Evolutionary conservation across 202 grass and related monocot genomes (phyloP).

Genomic region (Cymbopogon flexuosus): DNA sequence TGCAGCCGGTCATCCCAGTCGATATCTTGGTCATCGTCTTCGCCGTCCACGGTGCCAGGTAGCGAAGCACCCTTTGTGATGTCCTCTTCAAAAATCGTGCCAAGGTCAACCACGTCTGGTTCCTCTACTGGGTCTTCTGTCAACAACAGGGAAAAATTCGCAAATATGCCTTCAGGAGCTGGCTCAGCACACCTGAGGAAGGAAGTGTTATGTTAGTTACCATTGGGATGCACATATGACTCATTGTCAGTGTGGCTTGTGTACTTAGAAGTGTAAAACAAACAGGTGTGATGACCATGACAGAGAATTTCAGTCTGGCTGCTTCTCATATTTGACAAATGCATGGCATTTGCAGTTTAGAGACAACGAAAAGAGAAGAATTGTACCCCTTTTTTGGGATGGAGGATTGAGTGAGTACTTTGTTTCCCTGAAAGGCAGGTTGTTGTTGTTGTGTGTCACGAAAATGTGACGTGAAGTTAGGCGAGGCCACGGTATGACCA

Average conservation of each 20-base stretch:
- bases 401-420: not conserved
- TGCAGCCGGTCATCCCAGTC: slow-evolving; percentile 78
- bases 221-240: not conserved
- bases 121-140: slow-evolving; percentile 62
- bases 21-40: slow-evolving; percentile 43
- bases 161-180: slow-evolving; percentile 56
- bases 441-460: not conserved
- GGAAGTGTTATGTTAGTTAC: not conserved
- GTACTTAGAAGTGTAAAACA: not conserved
- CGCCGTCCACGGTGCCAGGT: not conserved
- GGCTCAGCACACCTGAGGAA: slow-evolving; percentile 58
- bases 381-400: not conserved
- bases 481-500: not conserved
- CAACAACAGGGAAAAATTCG: slow-evolving; percentile 68
- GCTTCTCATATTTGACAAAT: not conserved
- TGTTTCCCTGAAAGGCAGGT: not conserved
- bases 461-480: not conserved
- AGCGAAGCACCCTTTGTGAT: slow-evolving; percentile 9
- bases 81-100: slow-evolving; percentile 42
- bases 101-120: slow-evolving; percentile 47
- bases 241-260: not conserved
- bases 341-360: not conserved
- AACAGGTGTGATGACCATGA: not conserved
- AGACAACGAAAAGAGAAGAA: not conserved
- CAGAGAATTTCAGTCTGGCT: not conserved